Conservation (phyloP, 148 eudicot species). For the Rhododendron ovatum region DNA sequence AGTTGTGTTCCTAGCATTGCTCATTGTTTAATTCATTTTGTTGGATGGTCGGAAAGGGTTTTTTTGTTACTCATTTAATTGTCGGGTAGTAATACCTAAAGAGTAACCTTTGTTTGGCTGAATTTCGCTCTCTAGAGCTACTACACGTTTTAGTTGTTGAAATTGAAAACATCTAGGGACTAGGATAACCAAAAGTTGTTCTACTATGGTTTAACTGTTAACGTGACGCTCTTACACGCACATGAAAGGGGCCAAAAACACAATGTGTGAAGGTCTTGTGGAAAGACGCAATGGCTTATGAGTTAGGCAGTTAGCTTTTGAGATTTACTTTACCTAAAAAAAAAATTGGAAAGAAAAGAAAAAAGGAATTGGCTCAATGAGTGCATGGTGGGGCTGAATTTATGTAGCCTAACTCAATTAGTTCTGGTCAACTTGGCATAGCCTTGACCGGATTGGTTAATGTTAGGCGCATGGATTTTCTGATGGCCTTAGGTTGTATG, state of each 20-base stretch:
- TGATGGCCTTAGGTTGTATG: neutral
- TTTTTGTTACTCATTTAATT: neutral
- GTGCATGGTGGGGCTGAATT: neutral
- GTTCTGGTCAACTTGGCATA: neutral
- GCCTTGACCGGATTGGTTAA: neutral
- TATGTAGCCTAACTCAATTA: neutral
- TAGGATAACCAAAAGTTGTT: neutral
- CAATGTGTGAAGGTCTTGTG: too few species aligned
- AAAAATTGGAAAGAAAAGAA: neutral
- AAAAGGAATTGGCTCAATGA: neutral
- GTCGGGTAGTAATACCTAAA: neutral
- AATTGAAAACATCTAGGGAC: neutral
- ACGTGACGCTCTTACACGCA: neutral
- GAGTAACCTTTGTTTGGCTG: neutral
- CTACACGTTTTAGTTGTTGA: neutral
- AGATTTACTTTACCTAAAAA: neutral
- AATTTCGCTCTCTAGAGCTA: neutral
- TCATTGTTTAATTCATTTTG: neutral
- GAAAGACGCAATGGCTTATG: neutral
- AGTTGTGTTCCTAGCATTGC: too few species aligned
- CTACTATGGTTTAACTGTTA: neutral
- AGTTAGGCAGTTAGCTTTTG: neutral
- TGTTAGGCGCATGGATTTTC: neutral
- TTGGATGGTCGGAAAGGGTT: neutral
- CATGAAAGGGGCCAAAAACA: too few species aligned